Conservation (phyloP, 2,329 filamentous ascomycete species). For the Atkinsonella hypoxylon region DNA sequence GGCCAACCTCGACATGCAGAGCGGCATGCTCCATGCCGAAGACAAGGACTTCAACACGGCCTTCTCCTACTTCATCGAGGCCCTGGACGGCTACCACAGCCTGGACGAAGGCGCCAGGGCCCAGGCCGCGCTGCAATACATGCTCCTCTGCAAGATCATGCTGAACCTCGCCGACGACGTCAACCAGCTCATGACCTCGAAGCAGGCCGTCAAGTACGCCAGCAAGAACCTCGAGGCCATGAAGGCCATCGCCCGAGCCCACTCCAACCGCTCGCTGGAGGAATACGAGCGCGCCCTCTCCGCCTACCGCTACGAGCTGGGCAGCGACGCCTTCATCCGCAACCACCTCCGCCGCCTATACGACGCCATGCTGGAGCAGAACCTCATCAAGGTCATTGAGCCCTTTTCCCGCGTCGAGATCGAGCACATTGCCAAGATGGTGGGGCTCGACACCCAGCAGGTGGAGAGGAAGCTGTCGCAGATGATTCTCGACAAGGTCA, state of each 20-base stretch:
- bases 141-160: constrained; percentile 99
- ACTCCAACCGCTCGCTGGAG: constrained; percentile 88
- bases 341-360: constrained; percentile 93
- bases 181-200: constrained; percentile 85
- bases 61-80: constrained; percentile 98
- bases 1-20: constrained; percentile 97
- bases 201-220: constrained; percentile 93
- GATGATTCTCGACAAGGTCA: constrained; percentile 99
- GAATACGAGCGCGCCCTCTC: constrained; percentile 92
- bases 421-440: constrained; percentile 93
- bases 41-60: constrained; percentile 99
- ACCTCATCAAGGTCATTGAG: constrained; percentile 98
- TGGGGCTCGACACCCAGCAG: constrained; percentile 88
- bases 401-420: constrained; percentile 97
- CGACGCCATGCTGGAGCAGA: constrained; percentile 98
- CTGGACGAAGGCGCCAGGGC: constrained; percentile 82
- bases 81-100: constrained; percentile 88
- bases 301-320: constrained; percentile 84
- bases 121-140: constrained; percentile 97
- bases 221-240: constrained; percentile 95
- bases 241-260: constrained; percentile 95
- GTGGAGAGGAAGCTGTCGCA: constrained; percentile 97
- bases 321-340: constrained; percentile 89
- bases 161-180: constrained; percentile 94
- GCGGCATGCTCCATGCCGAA: constrained; percentile 95